phyloP scores from a whole-genome alignment of 768 basidiomycete species.

The Psilocybe cyanescens region DNA sequence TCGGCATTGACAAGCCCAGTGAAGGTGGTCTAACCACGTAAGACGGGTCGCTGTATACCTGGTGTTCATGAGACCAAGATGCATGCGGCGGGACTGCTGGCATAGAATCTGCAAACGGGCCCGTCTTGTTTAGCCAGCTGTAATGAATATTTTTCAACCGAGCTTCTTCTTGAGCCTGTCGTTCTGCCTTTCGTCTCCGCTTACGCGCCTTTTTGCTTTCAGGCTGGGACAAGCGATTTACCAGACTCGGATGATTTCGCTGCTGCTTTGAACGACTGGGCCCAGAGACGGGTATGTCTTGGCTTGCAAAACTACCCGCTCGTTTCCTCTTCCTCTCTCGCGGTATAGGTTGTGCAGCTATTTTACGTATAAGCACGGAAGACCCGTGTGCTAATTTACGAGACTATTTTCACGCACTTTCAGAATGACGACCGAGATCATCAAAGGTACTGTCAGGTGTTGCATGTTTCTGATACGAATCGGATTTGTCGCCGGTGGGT shows the following conservation, averaged over 20 bases:
- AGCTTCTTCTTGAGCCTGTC: slow-evolving; percentile 33
- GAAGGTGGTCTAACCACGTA: not conserved
- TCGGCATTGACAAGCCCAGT: not conserved
- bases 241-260: slow-evolving; percentile 18
- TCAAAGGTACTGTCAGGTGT: not conserved
- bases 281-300: slow-evolving; percentile 12
- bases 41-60: not conserved
- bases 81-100: slow-evolving; percentile 1
- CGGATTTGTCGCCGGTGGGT: not conserved
- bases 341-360: not conserved
- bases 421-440: not conserved
- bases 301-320: slow-evolving; percentile 16
- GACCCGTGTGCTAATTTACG: not conserved
- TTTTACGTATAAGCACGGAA: not conserved
- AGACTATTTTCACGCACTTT: slow-evolving; percentile 11
- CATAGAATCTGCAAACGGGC: not conserved
- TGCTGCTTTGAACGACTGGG: slow-evolving; percentile 10
- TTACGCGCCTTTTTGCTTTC: slow-evolving; percentile 47
- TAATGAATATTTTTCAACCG: slow-evolving; percentile 18
- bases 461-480: slow-evolving; percentile 4
- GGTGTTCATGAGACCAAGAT: slow-evolving; percentile 7
- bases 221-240: slow-evolving; percentile 26
- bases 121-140: slow-evolving; percentile 20
- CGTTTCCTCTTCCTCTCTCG: slow-evolving; percentile 24
- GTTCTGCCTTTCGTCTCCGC: slow-evolving; percentile 39